These are phyloP conservation scores for Xerocomellus amylosporus DNA, from an alignment of 768 basidiomycete species.

Conservation along the genomic window DNA sequence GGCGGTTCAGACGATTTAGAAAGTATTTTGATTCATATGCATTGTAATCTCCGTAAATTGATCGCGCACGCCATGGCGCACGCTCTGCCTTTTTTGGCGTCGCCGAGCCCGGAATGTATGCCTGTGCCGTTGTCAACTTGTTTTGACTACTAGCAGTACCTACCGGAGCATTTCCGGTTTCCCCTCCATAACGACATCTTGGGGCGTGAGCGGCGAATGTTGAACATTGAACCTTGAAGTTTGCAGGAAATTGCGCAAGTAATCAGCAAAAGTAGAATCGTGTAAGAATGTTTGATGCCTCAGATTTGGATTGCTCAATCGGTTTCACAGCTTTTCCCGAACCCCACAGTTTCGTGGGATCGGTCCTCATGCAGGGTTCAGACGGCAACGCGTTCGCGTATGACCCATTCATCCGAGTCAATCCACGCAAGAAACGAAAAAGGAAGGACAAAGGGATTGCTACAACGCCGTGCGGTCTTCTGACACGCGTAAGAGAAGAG, in stretches of 20 bases:
- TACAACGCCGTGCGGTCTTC: constrained; percentile 35
- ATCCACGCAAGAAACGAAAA: constrained; percentile 50
- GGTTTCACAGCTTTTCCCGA: not conserved
- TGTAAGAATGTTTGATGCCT: not conserved
- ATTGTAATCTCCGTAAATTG: not conserved
- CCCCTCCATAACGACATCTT: not conserved
- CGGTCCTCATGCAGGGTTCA: constrained; percentile 14
- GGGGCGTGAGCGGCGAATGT: not conserved
- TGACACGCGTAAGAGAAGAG: constrained; percentile 46
- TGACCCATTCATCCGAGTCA: constrained; percentile 50
- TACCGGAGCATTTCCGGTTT: constrained; percentile 18
- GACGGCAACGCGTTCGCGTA: constrained; percentile 34
- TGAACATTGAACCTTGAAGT: too few relatives aligned
- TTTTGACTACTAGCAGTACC: not conserved
- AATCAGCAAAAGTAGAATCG: not conserved
- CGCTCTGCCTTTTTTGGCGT: not conserved
- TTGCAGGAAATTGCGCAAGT: too few relatives aligned
- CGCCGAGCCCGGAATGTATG: not conserved
- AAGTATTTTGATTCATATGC: not conserved
- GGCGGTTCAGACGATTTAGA: constrained; percentile 61
- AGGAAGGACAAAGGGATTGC: constrained; percentile 34
- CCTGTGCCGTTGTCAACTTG: not conserved
- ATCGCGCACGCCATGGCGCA: not conserved
- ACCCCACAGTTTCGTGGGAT: not conserved
- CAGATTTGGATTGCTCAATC: not conserved